Base-by-base conservation (phyloP, 768 basidiomycete genomes). In the Naganishia antarctica region DNA sequence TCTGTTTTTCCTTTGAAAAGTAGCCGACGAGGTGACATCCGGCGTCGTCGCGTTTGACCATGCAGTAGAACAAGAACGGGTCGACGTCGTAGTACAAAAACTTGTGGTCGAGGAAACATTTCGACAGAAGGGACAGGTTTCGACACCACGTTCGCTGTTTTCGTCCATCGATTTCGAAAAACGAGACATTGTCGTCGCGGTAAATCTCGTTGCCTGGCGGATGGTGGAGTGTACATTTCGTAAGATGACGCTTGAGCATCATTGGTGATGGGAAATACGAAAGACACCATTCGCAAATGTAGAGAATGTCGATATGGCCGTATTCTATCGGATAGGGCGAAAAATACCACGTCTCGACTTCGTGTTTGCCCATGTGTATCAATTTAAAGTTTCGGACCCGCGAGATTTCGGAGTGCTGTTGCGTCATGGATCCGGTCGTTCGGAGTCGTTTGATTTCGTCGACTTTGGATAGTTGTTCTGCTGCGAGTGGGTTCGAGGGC, bases 311-410 rank as follows among this genome's bases (percentile, higher is more conserved):
- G 28, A 94, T 85, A 78, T 98, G 90, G 47, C 96, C 91, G 80
- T 90, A 98, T 80, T 98, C 96, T 79, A 90, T 88, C 12, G 96
- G 96, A 80, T 98, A 99, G 25, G 96, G 96, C 72, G 90, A 92
- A 82, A 98, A 98, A 79, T 99, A 99, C 96, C 96, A 99, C n/a
- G 96, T 88, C 71, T 99, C 96, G 70, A 99, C 90, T 79, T 96
- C 91, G 80, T 96, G 87, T 76, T 84, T 86, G 63, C 96, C 96
- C 66, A 99, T 98, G 77, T 94, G 91, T 29, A 99, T 83, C 64
- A 89, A 86, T 78, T 98, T 96, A 70, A 99, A 83, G 76, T 99
- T 99, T 82, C 98, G 98, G 72, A 99, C 96, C 59, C 96, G 87
- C 18, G 94, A 89, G 71, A 99, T 88, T 80, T 99, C 96, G 57